Base-by-base conservation (phyloP, 2,329 filamentous ascomycete genomes). In the Sclerotinia trifoliorum region DNA sequence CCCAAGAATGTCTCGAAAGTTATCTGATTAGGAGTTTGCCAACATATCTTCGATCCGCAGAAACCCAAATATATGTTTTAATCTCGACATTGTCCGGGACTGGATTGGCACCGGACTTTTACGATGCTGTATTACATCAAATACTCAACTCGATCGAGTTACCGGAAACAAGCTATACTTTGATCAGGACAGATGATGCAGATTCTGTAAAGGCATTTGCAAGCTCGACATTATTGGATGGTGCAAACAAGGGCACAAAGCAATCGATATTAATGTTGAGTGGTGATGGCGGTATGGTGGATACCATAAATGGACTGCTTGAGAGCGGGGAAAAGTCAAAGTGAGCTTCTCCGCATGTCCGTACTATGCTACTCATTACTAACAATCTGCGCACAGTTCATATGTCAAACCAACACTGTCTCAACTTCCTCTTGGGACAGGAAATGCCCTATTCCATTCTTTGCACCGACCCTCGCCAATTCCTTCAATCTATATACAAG, bases 271-370 rank as follows among this genome's bases (percentile, higher is more conserved):
- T 97, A 42, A 84, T 98, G 17, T 83, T 97, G 6, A 94, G 91
- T 61, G 94, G 94, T 8, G 94, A 98, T 78, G 94, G 94, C 19
- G 94, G 93, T 7, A 79, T 96, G 2, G 85, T 93, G 24, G 94
- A 98, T 74, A 81, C 95, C 1, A 82, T 97, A 69, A 96, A 97
- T 76, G 86, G 85, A 3, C 82, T 90, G 0, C 75, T 81, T 13
- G 73, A 74, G 57, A 71, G 58, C 39, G 70, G 61, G 17, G 55
- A 69, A 8, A 65, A 56, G 39, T 71, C 73, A 60, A 72, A 67
- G 76, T 78, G 74, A 8, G 49, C 65, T 49, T 5, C 49, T 24
- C 26, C 35, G 54, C 44, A 39, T 42, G 17, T 4, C 44, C 56
- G 42, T 15, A 46, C 58, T 77, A 71, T 78, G 71, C 19, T 60